These are phyloP conservation scores for Populus hybrid DNA, from an alignment of 441 rosid species.

Conservation along the genomic window DNA sequence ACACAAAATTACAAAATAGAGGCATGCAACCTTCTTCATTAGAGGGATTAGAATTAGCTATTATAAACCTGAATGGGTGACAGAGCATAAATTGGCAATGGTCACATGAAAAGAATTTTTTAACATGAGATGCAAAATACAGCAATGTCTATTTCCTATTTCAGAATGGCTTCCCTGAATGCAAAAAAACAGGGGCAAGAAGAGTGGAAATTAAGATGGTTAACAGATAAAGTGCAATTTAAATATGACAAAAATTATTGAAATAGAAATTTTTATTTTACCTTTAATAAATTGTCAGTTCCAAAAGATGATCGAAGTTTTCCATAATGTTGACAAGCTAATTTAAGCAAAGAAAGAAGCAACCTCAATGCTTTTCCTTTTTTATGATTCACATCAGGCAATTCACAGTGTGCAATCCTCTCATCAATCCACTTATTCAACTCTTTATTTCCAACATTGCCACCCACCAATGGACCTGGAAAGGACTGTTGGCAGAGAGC, in stretches of 20 bases:
- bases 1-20: neutral
- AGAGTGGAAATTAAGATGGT: neutral
- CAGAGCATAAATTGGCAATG: neutral
- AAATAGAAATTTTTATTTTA: conserved; percentile 23
- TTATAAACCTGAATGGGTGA: neutral
- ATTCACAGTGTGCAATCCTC: conserved; percentile 65
- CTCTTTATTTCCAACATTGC: conserved; percentile 85
- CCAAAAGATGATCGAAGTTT: conserved; percentile 96
- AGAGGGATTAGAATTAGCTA: neutral
- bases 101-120: neutral
- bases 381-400: conserved; percentile 51
- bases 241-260: neutral
- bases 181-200: neutral
- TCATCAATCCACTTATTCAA: conserved; percentile 96
- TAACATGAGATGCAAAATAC: neutral
- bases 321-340: conserved; percentile 93
- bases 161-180: neutral
- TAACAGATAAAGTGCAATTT: neutral
- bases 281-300: conserved; percentile 58
- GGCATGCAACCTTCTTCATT: neutral
- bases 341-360: conserved; percentile 89
- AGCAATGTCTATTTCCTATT: neutral
- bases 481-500: conserved; percentile 70
- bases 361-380: conserved; percentile 59
- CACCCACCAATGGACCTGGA: conserved; percentile 98